Evolutionary conservation across 768 basidiomycete species (phyloP), one percentile per base, ranked within the genome.

Genomic region (Xerocomus spinulosus): DNA sequence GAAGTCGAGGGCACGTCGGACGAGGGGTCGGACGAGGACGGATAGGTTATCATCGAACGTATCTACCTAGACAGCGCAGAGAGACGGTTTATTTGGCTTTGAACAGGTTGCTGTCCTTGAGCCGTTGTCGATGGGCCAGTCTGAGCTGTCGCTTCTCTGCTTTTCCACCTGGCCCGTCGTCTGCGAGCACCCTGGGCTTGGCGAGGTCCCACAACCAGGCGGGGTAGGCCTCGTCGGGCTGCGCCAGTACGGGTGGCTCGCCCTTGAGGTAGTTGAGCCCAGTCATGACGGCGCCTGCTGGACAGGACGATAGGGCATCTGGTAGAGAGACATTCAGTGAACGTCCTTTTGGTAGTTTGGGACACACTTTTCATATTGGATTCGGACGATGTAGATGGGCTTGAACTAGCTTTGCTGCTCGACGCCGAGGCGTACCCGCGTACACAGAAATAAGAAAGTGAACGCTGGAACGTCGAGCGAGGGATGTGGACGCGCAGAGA

Each of bases 91-190:
- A 91, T 62, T 90, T 88, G 15, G 83, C 83, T 63, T 82, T 84
- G 83, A 94, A 84, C 67, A 94, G 83, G 60, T 96, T 95, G 44
- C 75, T 75, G 42, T 89, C 89, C 61, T 84, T 86, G 63, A 94
- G 87, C 39, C 71, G 75, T 62, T 82, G 77, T 46, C 81, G 74
- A 45, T 85, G 87, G 50, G 76, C 76, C 58, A 70, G 70, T 59
- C 87, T 71, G 66, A 86, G 70, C 48, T 70, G 68, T 46, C 74
- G 69, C 41, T 80, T 73, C 64, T 78, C 76, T 42, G 73, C 80
- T 63, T 78, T 77, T 18, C 88, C 85, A 17, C 86, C 87, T 1
- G 82, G 85, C 1, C 85, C 85, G 51, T 89, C 86, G 46, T 88
- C 84, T 15, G 75, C 76, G 46, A 76, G 70, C 34, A 74, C 74